Evolutionary conservation across 352 stramenopile species (phyloP).

Genomic region (Phytopythium helicoides): DNA sequence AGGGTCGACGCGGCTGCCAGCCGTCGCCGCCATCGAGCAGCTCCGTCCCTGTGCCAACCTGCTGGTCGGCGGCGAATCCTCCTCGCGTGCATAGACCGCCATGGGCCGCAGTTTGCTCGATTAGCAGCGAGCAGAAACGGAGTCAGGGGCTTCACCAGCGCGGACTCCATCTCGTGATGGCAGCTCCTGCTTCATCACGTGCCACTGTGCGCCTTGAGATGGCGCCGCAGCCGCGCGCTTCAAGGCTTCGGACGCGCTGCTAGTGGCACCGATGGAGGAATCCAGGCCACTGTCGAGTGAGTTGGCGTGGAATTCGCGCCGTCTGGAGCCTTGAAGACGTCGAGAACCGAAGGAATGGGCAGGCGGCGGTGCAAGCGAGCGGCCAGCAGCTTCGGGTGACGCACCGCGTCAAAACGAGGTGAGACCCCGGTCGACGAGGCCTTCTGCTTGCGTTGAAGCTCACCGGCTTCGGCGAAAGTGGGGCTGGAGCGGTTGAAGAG

Average conservation of each 20-base stretch:
- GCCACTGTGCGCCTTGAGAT: not conserved
- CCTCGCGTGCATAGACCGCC: too few species aligned
- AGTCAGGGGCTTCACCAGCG: too few species aligned
- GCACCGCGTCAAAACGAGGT: not conserved
- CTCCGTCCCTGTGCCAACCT: slow-evolving; percentile 1
- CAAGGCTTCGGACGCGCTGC: not conserved
- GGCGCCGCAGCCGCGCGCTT: not conserved
- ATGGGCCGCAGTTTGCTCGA: too few species aligned
- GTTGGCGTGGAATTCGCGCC: not conserved
- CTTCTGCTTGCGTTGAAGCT: too few species aligned
- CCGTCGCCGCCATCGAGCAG: too few species aligned
- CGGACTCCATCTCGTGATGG: too few species aligned
- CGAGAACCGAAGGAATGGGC: slow-evolving; percentile 1
- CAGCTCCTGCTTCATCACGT: too few species aligned
- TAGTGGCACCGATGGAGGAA: too few species aligned
- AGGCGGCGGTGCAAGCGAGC: slow-evolving; percentile 3
- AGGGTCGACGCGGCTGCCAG: too few species aligned
- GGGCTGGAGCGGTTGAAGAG: not conserved
- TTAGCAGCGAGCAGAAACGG: too few species aligned
- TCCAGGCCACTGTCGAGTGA: not conserved
- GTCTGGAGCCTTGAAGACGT: slow-evolving; percentile 1
- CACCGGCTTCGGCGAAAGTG: not conserved
- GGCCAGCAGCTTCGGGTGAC: not conserved
- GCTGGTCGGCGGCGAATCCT: slow-evolving; percentile 8
- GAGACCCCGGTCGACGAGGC: not conserved